Percentiles rank a stretch among this genome's conserved stretches.
Evolutionary conservation across 2,329 filamentous ascomycete species (phyloP).

Genomic region (Coleophoma cylindrospora): DNA sequence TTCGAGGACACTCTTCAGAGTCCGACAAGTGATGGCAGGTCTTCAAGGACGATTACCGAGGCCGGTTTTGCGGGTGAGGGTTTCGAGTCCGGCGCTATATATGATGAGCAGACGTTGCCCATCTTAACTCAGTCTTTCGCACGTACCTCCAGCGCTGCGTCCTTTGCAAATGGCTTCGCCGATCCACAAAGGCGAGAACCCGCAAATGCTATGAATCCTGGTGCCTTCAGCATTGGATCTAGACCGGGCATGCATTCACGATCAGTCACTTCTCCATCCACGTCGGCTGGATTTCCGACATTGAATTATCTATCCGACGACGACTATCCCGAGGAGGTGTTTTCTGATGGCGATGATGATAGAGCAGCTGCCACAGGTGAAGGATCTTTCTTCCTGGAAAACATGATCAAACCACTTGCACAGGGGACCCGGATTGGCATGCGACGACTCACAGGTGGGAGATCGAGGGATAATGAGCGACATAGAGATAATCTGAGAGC

Average conservation of each 20-base stretch:
- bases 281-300: slow-evolving; percentile 48
- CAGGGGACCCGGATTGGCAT: slow-evolving; percentile 55
- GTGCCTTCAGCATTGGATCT: slow-evolving; percentile 44
- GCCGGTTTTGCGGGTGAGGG: slow-evolving; percentile 59
- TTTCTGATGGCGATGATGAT: slow-evolving; percentile 73
- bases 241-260: slow-evolving; percentile 72
- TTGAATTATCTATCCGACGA: slow-evolving; percentile 70
- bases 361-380: slow-evolving; percentile 15
- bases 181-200: slow-evolving; percentile 61
- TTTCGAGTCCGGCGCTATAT: slow-evolving; percentile 73
- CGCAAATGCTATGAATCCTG: slow-evolving; percentile 57
- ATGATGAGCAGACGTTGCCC: slow-evolving; percentile 88
- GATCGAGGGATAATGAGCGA: slow-evolving; percentile 24
- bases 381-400: slow-evolving; percentile 51
- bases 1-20: slow-evolving; percentile 62
- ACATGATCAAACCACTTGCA: slow-evolving; percentile 54
- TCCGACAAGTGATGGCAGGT: slow-evolving; percentile 54
- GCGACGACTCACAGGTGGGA: slow-evolving; percentile 56
- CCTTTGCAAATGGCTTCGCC: slow-evolving; percentile 84
- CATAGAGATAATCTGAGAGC: slow-evolving; percentile 22
- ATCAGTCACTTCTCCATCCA: slow-evolving; percentile 77
- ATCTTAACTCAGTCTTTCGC: slow-evolving; percentile 79
- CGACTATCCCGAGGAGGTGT: slow-evolving; percentile 66
- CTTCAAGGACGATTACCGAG: slow-evolving; percentile 59
- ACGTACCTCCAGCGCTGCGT: slow-evolving; percentile 63